phyloP scores from a whole-genome alignment of 352 stramenopile genomes.

The Phytopythium mirpurense region DNA sequence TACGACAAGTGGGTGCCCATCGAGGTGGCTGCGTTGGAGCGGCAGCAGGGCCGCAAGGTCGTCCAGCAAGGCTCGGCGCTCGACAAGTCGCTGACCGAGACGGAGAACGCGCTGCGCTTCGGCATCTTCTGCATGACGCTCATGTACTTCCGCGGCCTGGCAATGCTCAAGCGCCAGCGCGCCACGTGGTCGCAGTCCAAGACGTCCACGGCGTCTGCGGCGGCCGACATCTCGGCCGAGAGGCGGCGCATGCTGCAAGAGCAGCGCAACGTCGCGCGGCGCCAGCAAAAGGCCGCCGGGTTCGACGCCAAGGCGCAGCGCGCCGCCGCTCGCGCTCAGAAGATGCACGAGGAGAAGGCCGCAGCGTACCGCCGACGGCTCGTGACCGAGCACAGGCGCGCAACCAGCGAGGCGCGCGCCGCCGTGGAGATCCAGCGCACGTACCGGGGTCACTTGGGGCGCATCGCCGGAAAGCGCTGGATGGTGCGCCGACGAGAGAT shows the following conservation, averaged over 20 bases:
- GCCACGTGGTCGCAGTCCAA: conserved; percentile 59
- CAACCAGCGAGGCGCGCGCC: conserved; percentile 46
- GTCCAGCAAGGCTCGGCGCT: conserved; percentile 59
- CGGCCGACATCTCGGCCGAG: conserved; percentile 16
- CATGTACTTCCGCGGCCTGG: conserved; percentile 94
- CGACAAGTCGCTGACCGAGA: conserved; percentile 71
- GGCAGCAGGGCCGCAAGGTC: conserved; percentile 48
- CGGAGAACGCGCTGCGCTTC: conserved; percentile 93
- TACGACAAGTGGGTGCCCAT: conserved; percentile 76
- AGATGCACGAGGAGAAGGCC: conserved; percentile 59
- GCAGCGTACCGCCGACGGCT: conserved; percentile 57
- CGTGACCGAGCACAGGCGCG: conserved; percentile 55
- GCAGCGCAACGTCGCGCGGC: conserved; percentile 31
- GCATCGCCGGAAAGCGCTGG: conserved; percentile 78
- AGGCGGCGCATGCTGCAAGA: conserved; percentile 48
- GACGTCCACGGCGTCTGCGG: not conserved
- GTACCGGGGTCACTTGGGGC: conserved; percentile 74
- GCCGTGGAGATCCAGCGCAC: conserved; percentile 64
- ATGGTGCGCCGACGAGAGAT: conserved; percentile 81
- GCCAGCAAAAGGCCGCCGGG: conserved; percentile 27
- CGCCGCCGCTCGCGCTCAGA: conserved; percentile 54
- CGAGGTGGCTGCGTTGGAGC: conserved; percentile 52
- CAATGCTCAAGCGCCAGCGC: conserved; percentile 84
- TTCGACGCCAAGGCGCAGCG: conserved; percentile 58
- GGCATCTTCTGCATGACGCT: conserved; percentile 95